A percentile compares a stretch with the other conserved stretches of the same genome.
phyloP scores from a whole-genome alignment of 169 alveolate genomes.

The Plasmodium relictum region DNA sequence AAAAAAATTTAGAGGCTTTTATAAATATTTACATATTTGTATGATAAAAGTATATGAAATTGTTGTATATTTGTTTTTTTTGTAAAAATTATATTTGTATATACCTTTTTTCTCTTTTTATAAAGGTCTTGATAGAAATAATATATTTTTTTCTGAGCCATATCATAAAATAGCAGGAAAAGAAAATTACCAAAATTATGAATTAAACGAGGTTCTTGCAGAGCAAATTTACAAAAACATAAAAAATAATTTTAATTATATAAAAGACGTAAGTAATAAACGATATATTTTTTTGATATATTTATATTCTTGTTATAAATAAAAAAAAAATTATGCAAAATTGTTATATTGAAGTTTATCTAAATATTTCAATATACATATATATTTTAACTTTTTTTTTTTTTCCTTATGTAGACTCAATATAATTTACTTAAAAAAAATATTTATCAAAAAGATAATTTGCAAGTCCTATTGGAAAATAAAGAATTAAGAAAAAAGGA shows the following conservation, averaged over 20 bases:
- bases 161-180: conserved; percentile 61
- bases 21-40: not conserved
- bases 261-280: conserved; percentile 30
- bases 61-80: not conserved
- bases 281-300: too few species aligned
- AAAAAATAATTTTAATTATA: conserved; percentile 37
- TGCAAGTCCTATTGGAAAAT: not conserved
- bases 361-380: not conserved
- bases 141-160: conserved; percentile 48
- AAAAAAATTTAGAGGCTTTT: not conserved
- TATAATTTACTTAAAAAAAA: conserved; percentile 9
- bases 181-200: conserved; percentile 21
- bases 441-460: conserved; percentile 14
- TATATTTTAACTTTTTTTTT: not conserved
- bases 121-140: conserved; percentile 13
- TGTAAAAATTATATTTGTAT: conserved; percentile 1
- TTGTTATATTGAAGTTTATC: not conserved
- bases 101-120: conserved; percentile 8
- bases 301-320: too few species aligned
- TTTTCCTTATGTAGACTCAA: conserved; percentile 28
- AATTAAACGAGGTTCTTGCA: conserved; percentile 33
- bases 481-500: too few species aligned
- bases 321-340: conserved; percentile 4
- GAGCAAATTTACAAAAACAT: conserved; percentile 53
- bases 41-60: not conserved